Evolutionary conservation across 345 rosid genomes (phyloP).

Genomic region (Noccaea bulbosa): DNA sequence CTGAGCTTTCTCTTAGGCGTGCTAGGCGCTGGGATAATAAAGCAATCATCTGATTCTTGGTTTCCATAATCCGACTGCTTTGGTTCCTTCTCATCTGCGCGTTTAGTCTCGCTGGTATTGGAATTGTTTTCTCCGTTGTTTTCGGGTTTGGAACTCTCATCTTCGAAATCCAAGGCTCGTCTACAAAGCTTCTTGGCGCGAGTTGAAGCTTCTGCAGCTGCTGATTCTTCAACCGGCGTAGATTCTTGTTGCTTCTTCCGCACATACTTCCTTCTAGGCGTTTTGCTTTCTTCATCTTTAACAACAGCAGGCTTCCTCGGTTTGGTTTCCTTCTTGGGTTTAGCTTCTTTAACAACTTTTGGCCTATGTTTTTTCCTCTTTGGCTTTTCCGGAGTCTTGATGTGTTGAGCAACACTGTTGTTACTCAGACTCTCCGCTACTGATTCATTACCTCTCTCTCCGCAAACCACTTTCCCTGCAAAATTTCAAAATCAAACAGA

Average conservation of each 20-base stretch:
- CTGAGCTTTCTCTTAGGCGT: slow-evolving; percentile 28
- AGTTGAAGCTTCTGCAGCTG: slow-evolving; percentile 35
- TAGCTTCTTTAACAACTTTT: slow-evolving; percentile 67
- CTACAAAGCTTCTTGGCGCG: slow-evolving; percentile 56
- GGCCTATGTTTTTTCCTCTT: slow-evolving; percentile 90
- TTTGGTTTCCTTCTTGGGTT: slow-evolving; percentile 45
- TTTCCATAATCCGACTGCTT: slow-evolving; percentile 42
- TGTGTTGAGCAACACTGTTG: slow-evolving; percentile 42
- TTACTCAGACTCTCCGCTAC: slow-evolving; percentile 29
- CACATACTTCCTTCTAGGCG: slow-evolving; percentile 61
- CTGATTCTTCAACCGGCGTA: slow-evolving; percentile 44
- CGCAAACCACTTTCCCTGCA: slow-evolving; percentile 9
- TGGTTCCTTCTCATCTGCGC: slow-evolving; percentile 47
- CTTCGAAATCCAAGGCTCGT: slow-evolving; percentile 60
- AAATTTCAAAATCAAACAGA: background rate
- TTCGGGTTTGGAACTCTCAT: slow-evolving; percentile 40
- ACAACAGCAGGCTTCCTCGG: slow-evolving; percentile 44
- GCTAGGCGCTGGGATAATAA: slow-evolving; percentile 36
- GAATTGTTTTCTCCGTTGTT: slow-evolving; percentile 28
- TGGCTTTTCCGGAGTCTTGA: slow-evolving; percentile 68
- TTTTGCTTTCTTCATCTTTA: slow-evolving; percentile 46
- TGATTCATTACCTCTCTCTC: slow-evolving; percentile 32
- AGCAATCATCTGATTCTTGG: slow-evolving; percentile 39
- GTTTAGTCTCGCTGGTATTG: slow-evolving; percentile 13
- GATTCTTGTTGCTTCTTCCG: slow-evolving; percentile 44